Base-by-base conservation (phyloP, 495 filamentous ascomycete species). In the Penicillium mononematosum region DNA sequence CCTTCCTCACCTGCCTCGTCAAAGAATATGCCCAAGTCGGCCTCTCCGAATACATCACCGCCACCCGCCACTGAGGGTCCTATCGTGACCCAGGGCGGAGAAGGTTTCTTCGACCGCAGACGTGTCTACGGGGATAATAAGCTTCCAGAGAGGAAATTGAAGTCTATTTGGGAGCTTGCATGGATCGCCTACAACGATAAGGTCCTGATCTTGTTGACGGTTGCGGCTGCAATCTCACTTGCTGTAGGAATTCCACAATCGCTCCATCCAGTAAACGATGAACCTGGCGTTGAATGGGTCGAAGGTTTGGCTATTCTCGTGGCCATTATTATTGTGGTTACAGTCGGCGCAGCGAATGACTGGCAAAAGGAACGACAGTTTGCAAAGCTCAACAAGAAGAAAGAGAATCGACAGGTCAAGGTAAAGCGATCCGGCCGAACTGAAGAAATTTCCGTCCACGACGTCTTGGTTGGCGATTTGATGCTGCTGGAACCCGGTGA, bases 111-210 rank as follows among this genome's bases (percentile, higher is more conserved):
- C 6, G 90, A 94, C 59, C 81, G 90, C 16, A 82, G 73, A 53
- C 83, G 90, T 5, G 77, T 92, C 31, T 94, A 83, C 64, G 83
- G 80, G 36, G 80, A 78, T 51, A 95, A 94, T 58, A 70, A 79
- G 4, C 71, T 95, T 11, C 90, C 90, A 0, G 83, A 84, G 58
- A 83, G 82, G 58, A 91, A 89, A 65, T 67, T 85, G 10, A 92
- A 91, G 63, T 82, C 78, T 27, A 85, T 94, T 47, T 83, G 86
- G 60, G 74, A 83, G 62, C 72, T 92, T 19, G 87, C 89, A 39
- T 94, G 89, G 89, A 86, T 89, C 64, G 88, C 89, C 3, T 90
- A 88, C 62, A 88, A 91, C 48, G 90, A 95, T 70, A 92, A 91
- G 58, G 87, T 94, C 20, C 71, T 94, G 16, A 87, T 92, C 47